A percentile compares a stretch with the other conserved stretches of the same genome.
Conservation (phyloP, 2,329 filamentous ascomycete species). For the Monosporascus sp. region DNA sequence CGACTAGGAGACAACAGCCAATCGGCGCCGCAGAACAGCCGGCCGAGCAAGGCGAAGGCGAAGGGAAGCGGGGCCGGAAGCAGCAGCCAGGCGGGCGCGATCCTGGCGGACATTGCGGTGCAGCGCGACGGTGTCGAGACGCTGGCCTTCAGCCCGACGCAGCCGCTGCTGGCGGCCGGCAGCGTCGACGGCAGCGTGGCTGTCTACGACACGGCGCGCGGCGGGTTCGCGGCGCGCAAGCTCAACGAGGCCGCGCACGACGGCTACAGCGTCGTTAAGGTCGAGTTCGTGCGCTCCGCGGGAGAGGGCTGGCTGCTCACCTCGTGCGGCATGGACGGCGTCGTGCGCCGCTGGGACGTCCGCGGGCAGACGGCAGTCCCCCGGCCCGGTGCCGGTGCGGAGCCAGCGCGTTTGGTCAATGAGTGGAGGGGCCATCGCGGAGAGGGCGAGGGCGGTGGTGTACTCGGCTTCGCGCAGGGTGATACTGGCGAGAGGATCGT, state of each 20-base stretch:
- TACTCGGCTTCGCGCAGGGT: constrained; percentile 85
- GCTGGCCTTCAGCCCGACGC: constrained; percentile 49
- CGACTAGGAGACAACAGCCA: constrained; percentile 38
- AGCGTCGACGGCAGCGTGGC: constrained; percentile 74
- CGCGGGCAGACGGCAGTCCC: constrained; percentile 29
- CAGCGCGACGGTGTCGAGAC: constrained; percentile 76
- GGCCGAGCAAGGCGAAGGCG: constrained; percentile 29
- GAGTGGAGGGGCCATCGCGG: constrained; percentile 91
- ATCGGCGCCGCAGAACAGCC: constrained; percentile 13
- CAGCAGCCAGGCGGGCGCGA: constrained; percentile 43
- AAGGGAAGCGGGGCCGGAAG: constrained; percentile 33
- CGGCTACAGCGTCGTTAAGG: constrained; percentile 84
- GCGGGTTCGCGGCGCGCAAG: constrained; percentile 78
- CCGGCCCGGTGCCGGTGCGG: constrained; percentile 32
- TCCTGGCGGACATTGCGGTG: constrained; percentile 77
- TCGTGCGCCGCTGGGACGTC: constrained; percentile 81
- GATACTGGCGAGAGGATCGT: constrained; percentile 68
- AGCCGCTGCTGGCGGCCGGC: constrained; percentile 55
- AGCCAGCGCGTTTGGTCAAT: constrained; percentile 63
- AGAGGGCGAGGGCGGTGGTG: constrained; percentile 78
- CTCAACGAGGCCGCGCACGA: constrained; percentile 80
- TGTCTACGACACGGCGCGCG: constrained; percentile 79
- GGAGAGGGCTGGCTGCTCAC: constrained; percentile 66
- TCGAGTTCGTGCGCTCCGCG: constrained; percentile 68
- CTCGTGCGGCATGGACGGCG: constrained; percentile 86